Base-by-base conservation (phyloP, 371 early-diverging fungal genomes). In the Rhizopus arrhizus region DNA sequence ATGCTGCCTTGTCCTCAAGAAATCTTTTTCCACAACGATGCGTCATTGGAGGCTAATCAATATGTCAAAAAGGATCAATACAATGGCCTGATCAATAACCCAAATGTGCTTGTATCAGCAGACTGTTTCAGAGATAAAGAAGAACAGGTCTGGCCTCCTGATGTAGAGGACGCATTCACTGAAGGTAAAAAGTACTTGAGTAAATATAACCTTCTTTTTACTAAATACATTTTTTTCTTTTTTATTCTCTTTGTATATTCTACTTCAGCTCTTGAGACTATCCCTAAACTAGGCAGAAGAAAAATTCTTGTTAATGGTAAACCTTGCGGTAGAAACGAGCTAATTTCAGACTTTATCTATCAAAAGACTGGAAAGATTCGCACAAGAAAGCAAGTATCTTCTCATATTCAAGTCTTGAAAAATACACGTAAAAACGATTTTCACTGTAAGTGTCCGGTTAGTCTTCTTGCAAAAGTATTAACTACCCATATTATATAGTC, bases 351-450 rank as follows among this genome's bases (percentile, higher is more conserved):
- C 51, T 91, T 77, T 60, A 90, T 90, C 29, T 85, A 75, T 48
- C 84, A 82, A 57, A 82, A 85, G 50, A 90, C 90, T 0, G 68
- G 74, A 43, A 85, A 85, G 43, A 73, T 79, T 33, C 80, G 91
- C 8, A 84, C 90, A 32, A 78, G 89, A 50, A 91, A 91, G 67
- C 91, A 91, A 69, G 90, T 91, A 2, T 90, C 90, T 1, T 90
- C 90, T 5, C 91, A 91, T 59, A 87, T 91, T 47, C 91, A 91
- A 68, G 91, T 91, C 13, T 74, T 89, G 63, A 89, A 87, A 56
- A 88, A 91, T 55, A 87, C 87, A 0, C 78, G 89, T 64, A 89
- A 87, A 66, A 77, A 80, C 28, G 86, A 86, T 35, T 58, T 68
- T 13, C 69, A 75, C 8, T 80, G 81, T 73, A 69, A 69, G 62